phyloP scores from a whole-genome alignment of 139 green algal genomes.

The Chlamydomonas asymmetrica region DNA sequence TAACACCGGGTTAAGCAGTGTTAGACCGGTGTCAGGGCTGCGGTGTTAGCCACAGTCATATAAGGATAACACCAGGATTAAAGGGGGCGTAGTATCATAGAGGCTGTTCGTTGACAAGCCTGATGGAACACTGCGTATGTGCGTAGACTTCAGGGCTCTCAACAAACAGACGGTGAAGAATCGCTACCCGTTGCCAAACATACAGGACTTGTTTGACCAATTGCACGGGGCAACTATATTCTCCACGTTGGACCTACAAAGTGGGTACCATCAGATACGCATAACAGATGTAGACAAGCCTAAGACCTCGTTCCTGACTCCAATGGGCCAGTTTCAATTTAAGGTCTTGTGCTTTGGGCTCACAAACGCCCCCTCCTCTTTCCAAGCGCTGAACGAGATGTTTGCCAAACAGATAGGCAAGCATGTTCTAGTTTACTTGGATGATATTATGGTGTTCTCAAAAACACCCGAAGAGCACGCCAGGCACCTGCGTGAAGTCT shows the following conservation, averaged over 20 bases:
- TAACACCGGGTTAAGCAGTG: too few relatives aligned
- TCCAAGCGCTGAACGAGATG: too few relatives aligned
- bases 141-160: conserved; percentile 40
- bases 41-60: too few relatives aligned
- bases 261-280: conserved; percentile 37
- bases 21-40: too few relatives aligned
- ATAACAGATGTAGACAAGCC: conserved; percentile 24
- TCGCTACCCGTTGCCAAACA: conserved; percentile 52
- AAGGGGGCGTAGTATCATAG: conserved; percentile 31
- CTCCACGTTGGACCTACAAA: conserved; percentile 35
- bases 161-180: conserved; percentile 41
- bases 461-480: conserved; percentile 31
- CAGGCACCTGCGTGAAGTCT: conserved; percentile 26
- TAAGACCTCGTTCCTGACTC: conserved; percentile 36
- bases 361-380: too few relatives aligned
- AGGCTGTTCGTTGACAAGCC: conserved; percentile 51
- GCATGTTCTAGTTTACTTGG: conserved; percentile 50
- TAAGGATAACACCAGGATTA: too few relatives aligned
- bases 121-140: conserved; percentile 47
- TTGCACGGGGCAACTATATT: conserved; percentile 26
- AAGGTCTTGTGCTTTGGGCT: conserved; percentile 34
- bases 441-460: conserved; percentile 51
- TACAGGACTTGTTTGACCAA: conserved; percentile 44
- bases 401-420: conserved; percentile 22
- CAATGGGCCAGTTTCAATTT: conserved; percentile 24